Conservation (phyloP, 768 basidiomycete genomes). For the Lactifluus echinatus region DNA sequence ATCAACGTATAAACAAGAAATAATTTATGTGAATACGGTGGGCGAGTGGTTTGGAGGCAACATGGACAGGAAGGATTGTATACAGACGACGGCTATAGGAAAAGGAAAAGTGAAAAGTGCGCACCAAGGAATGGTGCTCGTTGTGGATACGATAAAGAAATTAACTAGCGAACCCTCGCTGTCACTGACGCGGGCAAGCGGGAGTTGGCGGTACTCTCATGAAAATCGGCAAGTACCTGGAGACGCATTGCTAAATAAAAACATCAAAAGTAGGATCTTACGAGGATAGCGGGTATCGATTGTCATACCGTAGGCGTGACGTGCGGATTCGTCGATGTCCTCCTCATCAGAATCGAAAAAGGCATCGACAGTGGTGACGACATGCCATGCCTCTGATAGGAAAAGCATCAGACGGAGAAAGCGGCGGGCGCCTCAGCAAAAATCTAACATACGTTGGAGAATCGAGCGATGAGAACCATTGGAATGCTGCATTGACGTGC, state of each 20-base stretch:
- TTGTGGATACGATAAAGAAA: not conserved
- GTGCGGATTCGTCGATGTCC: conserved; percentile 50
- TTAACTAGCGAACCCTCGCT: not conserved
- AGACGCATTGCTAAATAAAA: conserved; percentile 14
- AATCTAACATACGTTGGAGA: conserved; percentile 50
- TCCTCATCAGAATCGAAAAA: conserved; percentile 71
- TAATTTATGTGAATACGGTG: conserved; percentile 16
- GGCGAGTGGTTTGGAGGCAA: not conserved
- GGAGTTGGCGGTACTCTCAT: not conserved
- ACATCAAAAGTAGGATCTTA: not conserved
- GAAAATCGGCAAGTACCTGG: conserved; percentile 14
- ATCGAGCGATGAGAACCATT: conserved; percentile 29
- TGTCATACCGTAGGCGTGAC: conserved; percentile 55
- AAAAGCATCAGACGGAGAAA: not conserved
- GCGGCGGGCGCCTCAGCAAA: not conserved
- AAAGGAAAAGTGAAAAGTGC: not conserved
- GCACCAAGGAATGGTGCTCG: not conserved
- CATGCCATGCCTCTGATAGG: conserved; percentile 61
- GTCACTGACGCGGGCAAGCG: not conserved
- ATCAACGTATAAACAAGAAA: conserved; percentile 21
- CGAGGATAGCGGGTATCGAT: not conserved
- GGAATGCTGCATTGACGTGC: conserved; percentile 29
- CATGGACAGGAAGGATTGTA: not conserved
- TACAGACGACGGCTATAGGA: not conserved
- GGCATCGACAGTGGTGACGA: conserved; percentile 58